These are phyloP conservation scores for Nannochloropsis salina DNA, from an alignment of 108 stramenopile genomes.

Conservation along the genomic window DNA sequence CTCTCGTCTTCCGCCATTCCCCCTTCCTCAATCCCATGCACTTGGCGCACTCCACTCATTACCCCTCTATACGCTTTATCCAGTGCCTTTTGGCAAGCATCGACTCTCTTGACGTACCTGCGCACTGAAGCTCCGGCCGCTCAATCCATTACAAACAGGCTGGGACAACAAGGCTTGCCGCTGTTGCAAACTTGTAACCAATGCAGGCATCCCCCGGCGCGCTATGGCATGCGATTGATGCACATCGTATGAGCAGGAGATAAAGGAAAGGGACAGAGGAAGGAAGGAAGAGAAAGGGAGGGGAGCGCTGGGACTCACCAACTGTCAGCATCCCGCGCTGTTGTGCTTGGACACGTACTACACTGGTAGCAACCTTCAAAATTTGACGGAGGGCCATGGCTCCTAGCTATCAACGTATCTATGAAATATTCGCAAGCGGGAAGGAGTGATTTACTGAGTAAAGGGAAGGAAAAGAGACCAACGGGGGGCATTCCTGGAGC, in stretches of 20 bases:
- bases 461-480: too few relatives aligned
- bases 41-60: neutral
- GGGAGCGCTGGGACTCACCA: neutral
- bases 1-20: neutral
- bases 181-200: neutral
- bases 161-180: neutral
- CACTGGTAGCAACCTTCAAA: neutral
- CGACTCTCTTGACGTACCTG: neutral
- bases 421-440: too few relatives aligned
- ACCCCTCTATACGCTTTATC: neutral
- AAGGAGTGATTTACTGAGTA: too few relatives aligned
- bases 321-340: slow-evolving; percentile 5
- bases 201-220: neutral
- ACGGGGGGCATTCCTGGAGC: too few relatives aligned
- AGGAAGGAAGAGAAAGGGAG: neutral
- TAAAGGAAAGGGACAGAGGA: neutral
- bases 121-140: neutral
- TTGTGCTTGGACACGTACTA: neutral
- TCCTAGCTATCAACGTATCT: too few relatives aligned
- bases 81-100: neutral
- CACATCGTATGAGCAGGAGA: neutral
- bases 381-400: neutral
- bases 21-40: neutral
- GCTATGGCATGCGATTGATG: neutral
- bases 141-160: neutral